Conservation (phyloP, 2,329 filamentous ascomycete species). For the Pseudogymnoascus sp. region DNA sequence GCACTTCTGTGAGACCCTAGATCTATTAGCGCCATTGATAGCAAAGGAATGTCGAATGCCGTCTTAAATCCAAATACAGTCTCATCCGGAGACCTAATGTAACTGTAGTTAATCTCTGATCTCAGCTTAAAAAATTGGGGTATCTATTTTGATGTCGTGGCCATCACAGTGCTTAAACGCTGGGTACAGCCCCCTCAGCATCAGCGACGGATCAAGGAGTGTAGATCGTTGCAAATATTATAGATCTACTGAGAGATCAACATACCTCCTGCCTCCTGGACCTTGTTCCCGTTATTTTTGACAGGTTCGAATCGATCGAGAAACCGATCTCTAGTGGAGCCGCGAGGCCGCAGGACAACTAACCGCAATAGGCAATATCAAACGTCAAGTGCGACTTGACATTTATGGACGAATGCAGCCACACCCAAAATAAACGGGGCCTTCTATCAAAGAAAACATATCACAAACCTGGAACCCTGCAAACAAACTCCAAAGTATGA, state of each 20-base stretch:
- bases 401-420: neutral
- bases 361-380: neutral
- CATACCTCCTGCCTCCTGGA: neutral
- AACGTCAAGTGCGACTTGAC: conserved; percentile 2
- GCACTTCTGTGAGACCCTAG: neutral
- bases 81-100: neutral
- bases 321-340: neutral
- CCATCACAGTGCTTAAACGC: neutral
- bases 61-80: neutral
- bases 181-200: neutral
- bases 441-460: neutral
- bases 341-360: neutral
- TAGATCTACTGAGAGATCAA: neutral
- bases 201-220: neutral
- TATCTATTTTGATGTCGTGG: neutral
- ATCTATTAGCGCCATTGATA: neutral
- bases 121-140: neutral
- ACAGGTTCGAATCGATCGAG: neutral
- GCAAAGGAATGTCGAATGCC: neutral
- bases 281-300: neutral
- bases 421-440: neutral
- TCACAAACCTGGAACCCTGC: neutral
- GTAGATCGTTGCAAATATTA: neutral
- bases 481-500: neutral
- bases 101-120: neutral